These are phyloP conservation scores for Talaromyces sp. DNA, from an alignment of 2,329 filamentous ascomycete species.

Conservation along the genomic window DNA sequence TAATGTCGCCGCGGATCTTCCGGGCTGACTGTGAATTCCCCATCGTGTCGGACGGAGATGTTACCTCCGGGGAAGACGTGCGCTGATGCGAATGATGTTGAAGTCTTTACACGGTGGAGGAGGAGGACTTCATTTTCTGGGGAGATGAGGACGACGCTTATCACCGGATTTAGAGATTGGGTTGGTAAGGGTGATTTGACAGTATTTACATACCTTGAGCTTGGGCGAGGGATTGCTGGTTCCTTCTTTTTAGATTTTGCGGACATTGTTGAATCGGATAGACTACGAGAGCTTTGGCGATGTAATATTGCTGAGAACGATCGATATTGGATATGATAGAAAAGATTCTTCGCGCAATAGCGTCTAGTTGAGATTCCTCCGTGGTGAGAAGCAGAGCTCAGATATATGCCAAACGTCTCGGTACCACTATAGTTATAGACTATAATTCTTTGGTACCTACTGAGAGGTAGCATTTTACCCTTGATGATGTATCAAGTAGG, in stretches of 20 bases:
- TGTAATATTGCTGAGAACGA: not conserved
- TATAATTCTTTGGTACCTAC: not conserved
- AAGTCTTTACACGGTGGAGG: constrained; percentile 78
- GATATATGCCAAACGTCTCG: not conserved
- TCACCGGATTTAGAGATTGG: not conserved
- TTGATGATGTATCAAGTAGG: not conserved
- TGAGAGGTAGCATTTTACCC: not conserved
- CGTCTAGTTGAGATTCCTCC: not conserved
- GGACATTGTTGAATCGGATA: constrained; percentile 1
- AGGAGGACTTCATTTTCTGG: constrained; percentile 83
- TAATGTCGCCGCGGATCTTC: constrained; percentile 58
- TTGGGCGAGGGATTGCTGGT: constrained; percentile 56
- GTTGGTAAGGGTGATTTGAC: not conserved
- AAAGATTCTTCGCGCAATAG: not conserved
- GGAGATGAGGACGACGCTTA: constrained; percentile 66
- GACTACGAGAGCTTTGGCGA: not conserved
- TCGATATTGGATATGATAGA: not conserved
- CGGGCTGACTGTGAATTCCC: constrained; percentile 41
- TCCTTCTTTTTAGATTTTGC: constrained; percentile 34
- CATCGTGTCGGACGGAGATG: constrained; percentile 70
- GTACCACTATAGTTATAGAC: not conserved
- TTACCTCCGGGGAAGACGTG: constrained; percentile 95
- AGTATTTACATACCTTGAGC: constrained; percentile 53
- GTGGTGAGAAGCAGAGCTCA: not conserved
- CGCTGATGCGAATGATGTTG: constrained; percentile 79